These are phyloP conservation scores for Allium fistulosum DNA, from an alignment of 106 monocot genomes.

Conservation along the genomic window DNA sequence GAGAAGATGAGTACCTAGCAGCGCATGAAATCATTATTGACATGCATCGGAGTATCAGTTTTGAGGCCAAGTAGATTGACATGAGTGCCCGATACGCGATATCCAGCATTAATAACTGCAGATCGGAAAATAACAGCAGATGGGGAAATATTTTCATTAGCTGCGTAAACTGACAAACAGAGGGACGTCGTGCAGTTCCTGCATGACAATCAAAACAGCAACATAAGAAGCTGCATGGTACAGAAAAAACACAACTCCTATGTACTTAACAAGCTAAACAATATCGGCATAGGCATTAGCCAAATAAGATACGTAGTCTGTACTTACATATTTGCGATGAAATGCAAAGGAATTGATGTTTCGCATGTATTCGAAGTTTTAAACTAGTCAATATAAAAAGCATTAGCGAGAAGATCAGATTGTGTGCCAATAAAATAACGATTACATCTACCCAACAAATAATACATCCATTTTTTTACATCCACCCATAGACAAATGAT, in stretches of 20 bases:
- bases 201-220: slow-evolving; percentile 1
- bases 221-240: background rate
- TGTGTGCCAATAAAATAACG: no score
- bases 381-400: no score
- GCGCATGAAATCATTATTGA: slow-evolving; percentile 97
- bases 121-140: slow-evolving; percentile 80
- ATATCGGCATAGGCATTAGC: background rate
- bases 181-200: slow-evolving; percentile 81
- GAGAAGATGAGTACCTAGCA: slow-evolving; percentile 62
- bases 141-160: slow-evolving; percentile 73
- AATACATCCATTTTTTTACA: no score
- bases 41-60: slow-evolving; percentile 81
- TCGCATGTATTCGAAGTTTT: background rate
- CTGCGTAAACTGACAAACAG: slow-evolving; percentile 87
- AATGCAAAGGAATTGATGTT: background rate
- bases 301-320: background rate
- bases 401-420: no score
- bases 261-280: no score
- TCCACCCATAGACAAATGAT: no score
- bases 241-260: no score
- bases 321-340: background rate
- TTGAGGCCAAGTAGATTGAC: slow-evolving; percentile 86
- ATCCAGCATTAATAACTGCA: slow-evolving; percentile 89
- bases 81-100: slow-evolving; percentile 84
- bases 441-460: no score